phyloP scores from a whole-genome alignment of 2,329 filamentous ascomycete genomes.

The Talaromyces sp. region DNA sequence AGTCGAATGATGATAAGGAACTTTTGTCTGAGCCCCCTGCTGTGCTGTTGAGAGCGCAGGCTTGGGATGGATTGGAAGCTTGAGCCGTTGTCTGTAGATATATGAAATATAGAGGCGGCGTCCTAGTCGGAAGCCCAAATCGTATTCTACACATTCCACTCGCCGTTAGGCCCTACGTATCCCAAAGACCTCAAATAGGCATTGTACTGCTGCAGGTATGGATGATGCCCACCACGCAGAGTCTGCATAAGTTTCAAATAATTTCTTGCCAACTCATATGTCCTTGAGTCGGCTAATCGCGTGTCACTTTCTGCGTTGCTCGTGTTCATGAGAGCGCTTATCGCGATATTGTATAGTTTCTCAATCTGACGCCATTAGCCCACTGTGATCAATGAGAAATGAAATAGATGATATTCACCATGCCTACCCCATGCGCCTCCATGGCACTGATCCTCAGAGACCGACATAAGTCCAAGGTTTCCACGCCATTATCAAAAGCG shows the following conservation, averaged over 20 bases:
- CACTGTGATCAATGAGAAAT: background rate
- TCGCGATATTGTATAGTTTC: conserved; percentile 40
- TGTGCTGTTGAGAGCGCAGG: background rate
- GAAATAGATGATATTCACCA: conserved; percentile 25
- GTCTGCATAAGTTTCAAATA: conserved; percentile 32
- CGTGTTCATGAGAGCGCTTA: conserved; percentile 29
- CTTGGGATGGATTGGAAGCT: background rate
- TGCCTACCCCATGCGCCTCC: conserved; percentile 43
- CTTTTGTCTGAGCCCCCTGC: background rate
- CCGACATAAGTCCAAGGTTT: conserved; percentile 34
- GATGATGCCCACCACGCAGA: conserved; percentile 37
- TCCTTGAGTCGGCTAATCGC: conserved; percentile 1
- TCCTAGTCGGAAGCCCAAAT: background rate
- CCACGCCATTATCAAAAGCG: conserved; percentile 34
- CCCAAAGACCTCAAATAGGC: conserved; percentile 22
- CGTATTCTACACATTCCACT: background rate
- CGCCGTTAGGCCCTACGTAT: background rate
- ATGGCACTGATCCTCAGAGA: conserved; percentile 35
- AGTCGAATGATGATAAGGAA: background rate
- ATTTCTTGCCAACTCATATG: conserved; percentile 28
- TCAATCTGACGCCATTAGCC: conserved; percentile 27
- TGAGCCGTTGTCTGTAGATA: background rate
- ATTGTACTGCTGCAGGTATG: conserved; percentile 33
- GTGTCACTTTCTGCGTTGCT: background rate
- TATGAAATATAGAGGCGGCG: background rate